Evolutionary conservation across 202 grass and related monocot species (phyloP), one percentile per base, ranked within the genome.

Genomic region (Schoenoplectus triqueter): DNA sequence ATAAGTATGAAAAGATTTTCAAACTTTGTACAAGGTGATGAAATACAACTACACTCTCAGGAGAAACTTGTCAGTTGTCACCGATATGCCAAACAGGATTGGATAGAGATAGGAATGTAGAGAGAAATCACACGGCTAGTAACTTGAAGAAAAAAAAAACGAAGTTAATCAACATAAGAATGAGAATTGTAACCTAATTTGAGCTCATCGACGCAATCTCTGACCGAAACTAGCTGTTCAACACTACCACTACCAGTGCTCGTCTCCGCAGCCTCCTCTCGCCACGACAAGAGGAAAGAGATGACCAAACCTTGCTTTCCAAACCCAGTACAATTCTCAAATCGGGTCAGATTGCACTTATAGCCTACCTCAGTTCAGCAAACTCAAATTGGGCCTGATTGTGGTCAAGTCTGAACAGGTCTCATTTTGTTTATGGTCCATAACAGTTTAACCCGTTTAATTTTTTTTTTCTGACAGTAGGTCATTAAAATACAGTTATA

Each of bases 21-120:
- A 31, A 21, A 65, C 63, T 65, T 65, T 31, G 63, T 31, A 65
- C 62, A 64, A 64, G 62, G 17, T 22, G 63, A 65, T 65, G 63
- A 65, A 41, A 69, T 44, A 44, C 66, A 45, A 69, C 39, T 44
- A 44, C 13, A n/a, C 8, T 64, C 62, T 69, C 15, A 69, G 40
- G 14, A 68, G 0, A 68, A 42, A 42, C 66, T 68, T 42, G 31
- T 31, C 31, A 31, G 31, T 31, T 31, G 31, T 1, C 39, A 68
- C 31, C 6, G 65, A 67, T 5, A 22, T 65, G 63, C 63, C 20
- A 65, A 22, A 65, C 10, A 65, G 19, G 63, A n/a, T 62, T 18
- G 17, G 18, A 64, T 18, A 31, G 19, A 21, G 63, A 22, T 22
- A 22, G 20, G 31, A 31, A 65, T 31, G 31, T 8, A 65, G 18